Base-by-base conservation (phyloP, 2,329 filamentous ascomycete species). In the Beauveria australis region DNA sequence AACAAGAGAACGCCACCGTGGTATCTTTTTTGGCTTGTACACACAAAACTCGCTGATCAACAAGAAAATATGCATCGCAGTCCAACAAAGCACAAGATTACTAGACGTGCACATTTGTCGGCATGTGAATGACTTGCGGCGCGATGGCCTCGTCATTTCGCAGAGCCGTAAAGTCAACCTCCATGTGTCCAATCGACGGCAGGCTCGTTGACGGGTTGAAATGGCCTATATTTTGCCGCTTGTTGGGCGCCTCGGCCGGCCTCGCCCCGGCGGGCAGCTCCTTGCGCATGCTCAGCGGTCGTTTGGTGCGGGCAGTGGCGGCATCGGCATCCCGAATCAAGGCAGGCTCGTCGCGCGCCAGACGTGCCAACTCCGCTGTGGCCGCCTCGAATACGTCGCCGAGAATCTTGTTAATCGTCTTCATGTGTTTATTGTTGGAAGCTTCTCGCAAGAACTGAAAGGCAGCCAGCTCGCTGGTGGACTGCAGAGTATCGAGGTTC, bases 371-470 rank as follows among this genome's bases (percentile, higher is more conserved):
- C 71, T 89, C 85, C 56, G 79, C 79, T 47, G 78, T 78, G 18
- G 87, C 85, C 58, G 84, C 75, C 37, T 82, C 81, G 55, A 86
- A 78, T 1, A 91, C 85, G 60, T 87, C 81, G 9, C 75, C 74
- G 48, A 95, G 81, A 18, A 85, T 83, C 61, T 80, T 78, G 68
- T 86, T 83, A 58, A 92, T 88, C 52, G 85, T 87, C 28, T 79
- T 78, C 44, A 96, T 81, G 72, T 96, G 91, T 19, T 84, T 81
- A n/a, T 79, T 81, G 73, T 92, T 96, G 68, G 94, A 88, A 12
- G 92, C 92, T 58, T 92, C 89, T 26, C 92, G 85, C n/a, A 97
- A 79, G 63, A 94, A 91, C 68, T 95, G 90, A 69, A 96, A 92
- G 0, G 92, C 92, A 3, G 89, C 92, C 59, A 87, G 86, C 75